Percentiles rank a stretch among this genome's conserved stretches.
Conservation (phyloP, 225 moss, liverwort and hornwort species). For the Neckera pumila region DNA sequence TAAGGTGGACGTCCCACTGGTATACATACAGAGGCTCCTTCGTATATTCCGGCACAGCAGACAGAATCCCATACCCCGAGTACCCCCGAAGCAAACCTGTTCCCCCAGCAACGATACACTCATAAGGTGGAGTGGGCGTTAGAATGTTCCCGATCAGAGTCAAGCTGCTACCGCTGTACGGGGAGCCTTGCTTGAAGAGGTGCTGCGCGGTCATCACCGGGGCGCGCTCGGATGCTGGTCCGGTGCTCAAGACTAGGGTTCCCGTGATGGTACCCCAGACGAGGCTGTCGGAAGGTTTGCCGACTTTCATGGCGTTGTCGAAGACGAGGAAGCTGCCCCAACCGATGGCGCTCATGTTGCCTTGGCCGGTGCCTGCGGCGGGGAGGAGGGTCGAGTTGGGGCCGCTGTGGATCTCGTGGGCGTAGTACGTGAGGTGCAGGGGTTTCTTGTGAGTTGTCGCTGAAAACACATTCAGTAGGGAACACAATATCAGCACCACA, state of each 20-base stretch:
- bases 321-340: neutral
- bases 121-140: neutral
- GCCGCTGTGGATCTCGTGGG: neutral
- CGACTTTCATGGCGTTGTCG: neutral
- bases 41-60: neutral
- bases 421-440: neutral
- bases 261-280: neutral
- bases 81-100: neutral
- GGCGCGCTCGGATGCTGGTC: neutral
- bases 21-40: neutral
- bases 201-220: neutral
- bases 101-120: neutral
- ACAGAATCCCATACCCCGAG: neutral
- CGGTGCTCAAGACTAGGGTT: neutral
- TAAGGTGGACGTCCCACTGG: neutral
- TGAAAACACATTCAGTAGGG: neutral
- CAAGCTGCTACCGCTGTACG: neutral
- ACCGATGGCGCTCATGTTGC: neutral
- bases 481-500: neutral
- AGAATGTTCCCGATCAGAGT: neutral
- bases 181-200: neutral
- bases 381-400: neutral
- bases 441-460: neutral
- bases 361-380: neutral
- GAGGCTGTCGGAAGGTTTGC: neutral